These are phyloP conservation scores for Alternaria incomplexa DNA, from an alignment of 2,329 filamentous ascomycete species.

Conservation along the genomic window DNA sequence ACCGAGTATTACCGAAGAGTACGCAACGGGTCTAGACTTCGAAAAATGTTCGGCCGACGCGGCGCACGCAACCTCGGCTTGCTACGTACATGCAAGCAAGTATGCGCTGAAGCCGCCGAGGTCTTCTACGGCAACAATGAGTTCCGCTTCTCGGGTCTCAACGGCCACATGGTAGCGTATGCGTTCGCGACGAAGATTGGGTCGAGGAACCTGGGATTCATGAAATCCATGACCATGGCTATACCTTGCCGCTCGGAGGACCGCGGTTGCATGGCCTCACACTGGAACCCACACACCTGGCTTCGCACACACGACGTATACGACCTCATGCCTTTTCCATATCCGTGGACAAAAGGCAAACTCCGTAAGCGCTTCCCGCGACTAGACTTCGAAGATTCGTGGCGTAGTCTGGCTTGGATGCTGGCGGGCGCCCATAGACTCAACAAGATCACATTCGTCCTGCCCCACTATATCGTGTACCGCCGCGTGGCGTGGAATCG, in stretches of 20 bases:
- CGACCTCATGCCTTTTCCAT: not conserved
- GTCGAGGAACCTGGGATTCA: not conserved
- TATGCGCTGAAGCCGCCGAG: slow-evolving; percentile 13
- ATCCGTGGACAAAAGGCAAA: not conserved
- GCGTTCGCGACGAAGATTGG: not conserved
- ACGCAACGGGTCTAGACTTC: not conserved
- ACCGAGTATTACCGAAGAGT: not conserved
- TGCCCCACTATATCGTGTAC: not conserved
- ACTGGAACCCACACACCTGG: not conserved
- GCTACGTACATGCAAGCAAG: slow-evolving; percentile 5
- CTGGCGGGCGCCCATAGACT: not conserved
- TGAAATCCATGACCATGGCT: not conserved
- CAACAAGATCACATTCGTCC: not conserved
- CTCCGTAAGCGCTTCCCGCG: not conserved
- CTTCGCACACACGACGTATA: not conserved
- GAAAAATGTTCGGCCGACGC: not conserved
- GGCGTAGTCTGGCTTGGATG: not conserved
- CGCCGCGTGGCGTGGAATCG: not conserved
- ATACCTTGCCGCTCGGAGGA: not conserved
- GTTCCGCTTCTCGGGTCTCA: slow-evolving; percentile 18
- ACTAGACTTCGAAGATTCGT: not conserved
- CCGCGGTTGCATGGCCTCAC: not conserved
- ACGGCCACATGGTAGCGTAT: slow-evolving; percentile 12
- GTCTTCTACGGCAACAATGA: slow-evolving; percentile 19
- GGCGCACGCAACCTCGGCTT: slow-evolving; percentile 1